These are phyloP conservation scores for Ascochyta koolunga DNA, from an alignment of 2,329 filamentous ascomycete species.

Conservation along the genomic window DNA sequence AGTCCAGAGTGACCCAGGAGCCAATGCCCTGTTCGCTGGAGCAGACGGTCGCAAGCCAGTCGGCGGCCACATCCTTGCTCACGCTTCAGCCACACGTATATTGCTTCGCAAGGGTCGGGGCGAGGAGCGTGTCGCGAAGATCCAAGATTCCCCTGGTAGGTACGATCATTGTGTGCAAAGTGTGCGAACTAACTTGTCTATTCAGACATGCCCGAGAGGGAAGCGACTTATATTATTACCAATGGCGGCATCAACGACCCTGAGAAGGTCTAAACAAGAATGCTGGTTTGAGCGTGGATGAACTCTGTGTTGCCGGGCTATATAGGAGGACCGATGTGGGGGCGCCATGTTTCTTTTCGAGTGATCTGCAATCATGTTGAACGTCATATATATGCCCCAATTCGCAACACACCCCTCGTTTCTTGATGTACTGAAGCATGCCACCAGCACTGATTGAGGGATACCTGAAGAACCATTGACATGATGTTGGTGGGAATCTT, in stretches of 20 bases:
- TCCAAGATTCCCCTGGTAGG: constrained; percentile 69
- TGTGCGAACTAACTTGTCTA: constrained; percentile 21
- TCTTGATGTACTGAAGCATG: no score
- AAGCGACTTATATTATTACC: constrained; percentile 74
- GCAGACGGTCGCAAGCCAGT: constrained; percentile 72
- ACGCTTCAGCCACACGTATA: constrained; percentile 70
- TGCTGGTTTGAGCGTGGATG: not conserved
- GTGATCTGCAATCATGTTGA: not conserved
- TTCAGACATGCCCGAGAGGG: constrained; percentile 69
- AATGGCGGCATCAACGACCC: constrained; percentile 72
- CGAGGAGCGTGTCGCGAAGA: constrained; percentile 73
- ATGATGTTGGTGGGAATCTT: no score
- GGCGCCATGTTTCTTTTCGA: not conserved
- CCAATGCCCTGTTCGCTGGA: constrained; percentile 69
- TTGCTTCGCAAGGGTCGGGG: constrained; percentile 71
- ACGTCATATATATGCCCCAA: not conserved
- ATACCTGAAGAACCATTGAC: no score
- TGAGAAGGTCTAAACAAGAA: constrained; percentile 60
- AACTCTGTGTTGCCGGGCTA: not conserved
- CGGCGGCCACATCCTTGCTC: constrained; percentile 71
- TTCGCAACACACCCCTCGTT: not conserved
- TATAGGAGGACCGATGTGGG: not conserved
- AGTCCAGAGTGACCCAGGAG: constrained; percentile 73
- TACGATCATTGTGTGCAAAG: not conserved
- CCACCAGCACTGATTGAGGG: no score